Conservation (phyloP, 805 yeast genomes). For the Metschnikowia aberdeeniae region DNA sequence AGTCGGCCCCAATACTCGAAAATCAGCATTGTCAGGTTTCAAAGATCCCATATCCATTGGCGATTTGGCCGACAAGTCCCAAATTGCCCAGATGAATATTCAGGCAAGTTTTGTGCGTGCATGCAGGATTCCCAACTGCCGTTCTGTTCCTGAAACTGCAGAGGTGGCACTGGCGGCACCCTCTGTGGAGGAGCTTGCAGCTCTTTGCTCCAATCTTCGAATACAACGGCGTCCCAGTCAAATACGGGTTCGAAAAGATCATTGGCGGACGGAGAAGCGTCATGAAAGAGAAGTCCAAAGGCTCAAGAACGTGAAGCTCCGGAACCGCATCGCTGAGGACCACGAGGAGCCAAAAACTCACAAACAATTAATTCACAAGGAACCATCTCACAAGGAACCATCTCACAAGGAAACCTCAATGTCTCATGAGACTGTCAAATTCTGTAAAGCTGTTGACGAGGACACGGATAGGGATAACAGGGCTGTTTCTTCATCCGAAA, state of each 20-base stretch:
- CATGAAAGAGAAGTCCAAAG: neutral
- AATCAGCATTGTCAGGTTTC: no score
- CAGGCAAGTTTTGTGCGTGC: neutral
- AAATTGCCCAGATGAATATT: constrained; percentile 1
- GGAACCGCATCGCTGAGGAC: neutral
- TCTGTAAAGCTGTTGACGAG: no score
- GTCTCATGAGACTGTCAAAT: no score
- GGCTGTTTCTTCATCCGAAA: no score
- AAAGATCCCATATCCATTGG: neutral
- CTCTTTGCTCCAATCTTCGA: neutral
- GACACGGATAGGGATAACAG: no score
- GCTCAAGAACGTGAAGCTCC: neutral
- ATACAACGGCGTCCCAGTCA: neutral
- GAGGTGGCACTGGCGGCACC: neutral
- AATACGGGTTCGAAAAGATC: constrained; percentile 2
- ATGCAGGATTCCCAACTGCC: constrained; percentile 1
- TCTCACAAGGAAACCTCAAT: no score
- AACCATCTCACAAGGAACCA: no score
- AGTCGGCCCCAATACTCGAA: neutral
- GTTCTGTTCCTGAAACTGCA: neutral
- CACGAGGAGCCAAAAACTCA: neutral
- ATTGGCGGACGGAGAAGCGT: neutral
- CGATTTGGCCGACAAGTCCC: neutral
- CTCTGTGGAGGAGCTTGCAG: neutral
- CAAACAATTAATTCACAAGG: no score